Base-by-base conservation (phyloP, 805 yeast genomes). In the Dipodascopsis uninucleata region DNA sequence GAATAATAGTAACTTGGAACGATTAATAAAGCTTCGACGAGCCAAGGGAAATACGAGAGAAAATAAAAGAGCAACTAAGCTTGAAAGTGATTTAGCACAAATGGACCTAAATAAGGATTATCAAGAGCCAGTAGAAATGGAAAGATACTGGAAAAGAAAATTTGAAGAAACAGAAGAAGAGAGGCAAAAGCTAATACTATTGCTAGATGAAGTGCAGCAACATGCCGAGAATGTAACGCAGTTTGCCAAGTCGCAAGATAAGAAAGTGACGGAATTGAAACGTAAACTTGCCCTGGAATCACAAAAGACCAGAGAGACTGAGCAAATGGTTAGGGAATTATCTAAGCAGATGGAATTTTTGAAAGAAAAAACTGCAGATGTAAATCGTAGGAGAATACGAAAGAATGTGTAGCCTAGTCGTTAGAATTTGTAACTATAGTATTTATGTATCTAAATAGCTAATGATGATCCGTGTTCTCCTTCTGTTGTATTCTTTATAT, bases 1-100 rank as follows among this genome's bases (percentile, higher is more conserved):
- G 7, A 47, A 43, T n/a, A 47, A 38, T 34, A 12, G 16, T n/a
- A n/a, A 28, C 5, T 31, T 47, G 18, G 49, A 39, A n/a, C n/a
- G n/a, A n/a, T n/a, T n/a, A n/a, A n/a, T n/a, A n/a, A 20, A 20
- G 12, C 4, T 36, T 47, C 3, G 42, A 40, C 1, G 36, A 42
- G 5, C 37, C 28, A 18, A 35, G 40, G 22, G 35, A 20, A 4
- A 8, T 39, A 8, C 14, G 14, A 9, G 31, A 43, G 7, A n/a
- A 23, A 7, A 6, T 18, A 17, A 6, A 20, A 33, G 26, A 25
- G 18, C 28, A 22, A 7, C 28, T n/a, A n/a, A 20, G 10, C 23
- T 10, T 10, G 31, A 17, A 5, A 18, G 12, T 5, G 14, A 12
- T 10, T 33, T 9, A 5, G 16, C 9, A 16, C 5, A n/a, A n/a